Conservation (phyloP, 192 early-diverging fungal species). For the Coemansia sp. region DNA sequence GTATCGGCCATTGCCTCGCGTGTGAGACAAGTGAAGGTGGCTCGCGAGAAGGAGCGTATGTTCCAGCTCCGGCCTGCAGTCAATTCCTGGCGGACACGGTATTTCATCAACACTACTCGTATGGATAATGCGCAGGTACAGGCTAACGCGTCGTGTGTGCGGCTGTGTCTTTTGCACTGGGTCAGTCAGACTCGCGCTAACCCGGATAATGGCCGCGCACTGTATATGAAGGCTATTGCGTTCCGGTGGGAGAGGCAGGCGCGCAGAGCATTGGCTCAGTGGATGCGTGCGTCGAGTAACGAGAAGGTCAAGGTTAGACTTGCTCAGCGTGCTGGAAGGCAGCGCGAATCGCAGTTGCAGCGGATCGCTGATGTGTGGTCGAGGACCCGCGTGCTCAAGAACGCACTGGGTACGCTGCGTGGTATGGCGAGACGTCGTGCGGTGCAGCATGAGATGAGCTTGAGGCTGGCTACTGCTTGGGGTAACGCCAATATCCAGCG, state of each 20-base stretch:
- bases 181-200: conserved; percentile 8
- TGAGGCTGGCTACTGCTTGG: conserved; percentile 43
- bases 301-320: conserved; percentile 15
- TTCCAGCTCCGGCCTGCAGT: conserved; percentile 6
- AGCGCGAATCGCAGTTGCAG: conserved; percentile 4
- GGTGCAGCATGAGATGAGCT: conserved; percentile 21
- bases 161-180: conserved; percentile 35
- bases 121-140: conserved; percentile 21
- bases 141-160: conserved; percentile 22
- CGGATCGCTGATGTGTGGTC: conserved; percentile 18
- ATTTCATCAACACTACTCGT: neutral
- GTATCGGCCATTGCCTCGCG: conserved; percentile 8
- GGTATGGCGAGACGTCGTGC: neutral
- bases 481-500: conserved; percentile 32
- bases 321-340: conserved; percentile 11
- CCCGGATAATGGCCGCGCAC: neutral
- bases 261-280: conserved; percentile 15
- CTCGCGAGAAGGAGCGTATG: conserved; percentile 18
- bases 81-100: conserved; percentile 14
- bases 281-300: conserved; percentile 36
- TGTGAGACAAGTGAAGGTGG: conserved; percentile 4
- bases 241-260: conserved; percentile 49
- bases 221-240: conserved; percentile 21
- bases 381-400: neutral
- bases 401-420: conserved; percentile 8